A percentile compares a stretch with the other conserved stretches of the same genome.
These are phyloP conservation scores for Botryotinia convoluta DNA, from an alignment of 2,329 filamentous ascomycete species.

Conservation along the genomic window DNA sequence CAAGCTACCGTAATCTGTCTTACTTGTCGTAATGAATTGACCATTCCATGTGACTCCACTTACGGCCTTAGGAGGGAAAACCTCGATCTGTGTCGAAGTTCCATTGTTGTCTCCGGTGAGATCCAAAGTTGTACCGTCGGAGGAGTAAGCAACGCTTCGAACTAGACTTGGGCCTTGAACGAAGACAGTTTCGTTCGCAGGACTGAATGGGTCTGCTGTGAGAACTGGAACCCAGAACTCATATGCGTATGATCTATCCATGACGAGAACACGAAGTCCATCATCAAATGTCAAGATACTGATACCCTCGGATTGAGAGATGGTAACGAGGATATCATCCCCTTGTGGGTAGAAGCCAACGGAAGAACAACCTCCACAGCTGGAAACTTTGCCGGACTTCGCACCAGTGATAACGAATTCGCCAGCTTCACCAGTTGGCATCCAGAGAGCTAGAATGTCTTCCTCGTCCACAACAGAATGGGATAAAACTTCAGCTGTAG, in stretches of 20 bases:
- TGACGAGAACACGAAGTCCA: conserved; percentile 49
- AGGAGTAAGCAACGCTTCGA: conserved; percentile 41
- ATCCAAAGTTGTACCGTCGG: conserved; percentile 40
- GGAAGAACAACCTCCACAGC: conserved; percentile 43
- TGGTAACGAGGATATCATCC: conserved; percentile 45
- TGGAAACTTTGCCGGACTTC: conserved; percentile 49
- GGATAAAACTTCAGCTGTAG: conserved; percentile 54
- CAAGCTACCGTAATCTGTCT: conserved; percentile 45
- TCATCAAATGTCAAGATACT: conserved; percentile 48
- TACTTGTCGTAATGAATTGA: conserved; percentile 34
- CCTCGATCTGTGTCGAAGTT: conserved; percentile 41
- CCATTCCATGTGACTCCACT: conserved; percentile 53
- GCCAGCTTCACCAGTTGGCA: conserved; percentile 52
- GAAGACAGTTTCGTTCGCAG: conserved; percentile 42
- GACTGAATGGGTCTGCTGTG: conserved; percentile 41
- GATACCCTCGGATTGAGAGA: conserved; percentile 49
- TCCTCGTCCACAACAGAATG: conserved; percentile 49
- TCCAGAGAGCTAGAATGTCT: conserved; percentile 51
- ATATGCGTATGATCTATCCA: conserved; percentile 55
- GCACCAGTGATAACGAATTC: conserved; percentile 55
- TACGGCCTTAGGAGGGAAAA: conserved; percentile 49
- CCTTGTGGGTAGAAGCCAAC: conserved; percentile 45
- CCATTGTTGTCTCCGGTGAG: conserved; percentile 48
- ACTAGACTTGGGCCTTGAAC: conserved; percentile 54
- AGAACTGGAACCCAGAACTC: conserved; percentile 55